Evolutionary conservation across 345 rosid genomes (phyloP), one percentile per base, ranked within the genome.

Genomic region (Murraya koenigii): DNA sequence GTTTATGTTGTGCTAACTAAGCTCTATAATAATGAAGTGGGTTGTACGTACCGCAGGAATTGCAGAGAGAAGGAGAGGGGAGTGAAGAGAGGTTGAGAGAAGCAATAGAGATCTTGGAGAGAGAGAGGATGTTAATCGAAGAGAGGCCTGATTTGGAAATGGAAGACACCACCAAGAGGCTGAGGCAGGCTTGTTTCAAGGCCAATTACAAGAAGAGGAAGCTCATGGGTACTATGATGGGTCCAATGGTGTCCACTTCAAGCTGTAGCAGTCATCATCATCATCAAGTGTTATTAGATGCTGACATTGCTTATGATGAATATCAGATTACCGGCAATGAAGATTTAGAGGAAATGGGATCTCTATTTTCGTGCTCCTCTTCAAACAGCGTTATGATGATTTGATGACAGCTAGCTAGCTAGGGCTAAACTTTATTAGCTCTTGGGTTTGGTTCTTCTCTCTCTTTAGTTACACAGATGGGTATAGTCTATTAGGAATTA

Each of bases 141-240:
- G 87, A 88, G 33, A 22, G 59, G 59, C 98, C 97, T 0, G 90
- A 93, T 41, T 26, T 81, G 82, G 79, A 87, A 30, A 84, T 95
- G 38, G 85, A 85, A 19, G 83, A 78, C 26, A 84, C 79, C 33
- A 93, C 97, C 0, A 95, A 90, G 83, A 87, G 85, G 84, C 81
- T 95, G 4, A 85, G 98, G 39, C 98, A 93, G 74, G 91, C 95
- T 2, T 92, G 92, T 69, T 95, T 95, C 66, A 95, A 95, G 80
- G 95, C 94, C 1, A 92, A 88, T 61, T 90, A 92, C 88, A 95
- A 93, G 86, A 83, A 84, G 79, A 89, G 92, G 78, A 80, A 78
- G 82, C 64, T 74, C 47, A 22, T 33, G 74, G 74, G 39, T 20
- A 44, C 49, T 44, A 32, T 60, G 68, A 17, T 17, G 56, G 73